phyloP scores from a whole-genome alignment of 192 early-diverging fungal species.

The Podila clonocystis region DNA sequence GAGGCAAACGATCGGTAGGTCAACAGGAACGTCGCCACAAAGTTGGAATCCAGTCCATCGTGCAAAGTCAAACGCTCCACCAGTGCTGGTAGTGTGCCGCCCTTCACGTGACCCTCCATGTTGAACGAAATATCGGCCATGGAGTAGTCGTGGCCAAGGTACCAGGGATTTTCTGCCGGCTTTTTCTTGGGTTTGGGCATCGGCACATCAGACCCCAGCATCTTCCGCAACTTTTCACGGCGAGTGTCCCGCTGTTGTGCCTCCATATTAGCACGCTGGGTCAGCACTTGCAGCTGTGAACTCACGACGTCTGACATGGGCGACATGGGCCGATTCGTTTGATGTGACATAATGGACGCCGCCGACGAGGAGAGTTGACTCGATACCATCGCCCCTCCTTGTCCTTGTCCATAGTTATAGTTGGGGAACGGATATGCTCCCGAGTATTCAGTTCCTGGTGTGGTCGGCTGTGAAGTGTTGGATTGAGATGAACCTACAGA shows the following conservation, averaged over 20 bases:
- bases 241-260: conserved; percentile 1
- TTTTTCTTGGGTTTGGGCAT: conserved; percentile 25
- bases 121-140: conserved; percentile 82
- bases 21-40: conserved; percentile 89
- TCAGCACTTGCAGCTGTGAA: too few species aligned
- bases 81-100: conserved; percentile 86
- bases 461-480: conserved; percentile 4
- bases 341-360: too few species aligned
- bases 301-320: too few species aligned
- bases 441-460: conserved; percentile 24
- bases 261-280: neutral
- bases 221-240: conserved; percentile 58
- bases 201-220: conserved; percentile 65
- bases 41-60: conserved; percentile 85
- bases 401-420: neutral
- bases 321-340: too few species aligned
- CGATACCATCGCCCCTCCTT: neutral
- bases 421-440: conserved; percentile 11
- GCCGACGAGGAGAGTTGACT: neutral
- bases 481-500: conserved; percentile 24
- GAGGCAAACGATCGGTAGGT: conserved; percentile 95
- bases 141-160: conserved; percentile 79
- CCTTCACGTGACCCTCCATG: conserved; percentile 90
- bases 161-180: conserved; percentile 69
- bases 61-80: conserved; percentile 94